Conservation (phyloP, 2,329 filamentous ascomycete genomes). For the Penicillium sp. region DNA sequence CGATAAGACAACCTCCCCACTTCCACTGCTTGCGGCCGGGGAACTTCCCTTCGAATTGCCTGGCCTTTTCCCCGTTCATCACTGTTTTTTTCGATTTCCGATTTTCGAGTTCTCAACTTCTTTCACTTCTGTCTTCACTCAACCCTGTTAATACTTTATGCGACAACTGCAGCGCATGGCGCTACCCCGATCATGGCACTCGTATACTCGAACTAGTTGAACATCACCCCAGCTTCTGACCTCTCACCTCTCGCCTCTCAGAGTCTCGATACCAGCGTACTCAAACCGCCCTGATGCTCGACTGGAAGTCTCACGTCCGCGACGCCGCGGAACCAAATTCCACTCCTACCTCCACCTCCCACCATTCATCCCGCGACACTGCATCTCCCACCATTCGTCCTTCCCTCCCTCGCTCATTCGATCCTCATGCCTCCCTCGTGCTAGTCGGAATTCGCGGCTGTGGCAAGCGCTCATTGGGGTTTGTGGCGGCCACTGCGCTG, state of each 20-base stretch:
- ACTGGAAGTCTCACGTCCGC: slow-evolving; percentile 13
- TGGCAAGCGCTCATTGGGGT: slow-evolving; percentile 49
- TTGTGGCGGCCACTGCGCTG: slow-evolving; percentile 48
- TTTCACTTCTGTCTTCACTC: too few species aligned
- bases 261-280: neutral
- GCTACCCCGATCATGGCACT: slow-evolving; percentile 12
- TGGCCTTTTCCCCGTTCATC: too few species aligned
- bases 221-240: neutral
- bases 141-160: slow-evolving; percentile 2
- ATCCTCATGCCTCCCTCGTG: slow-evolving; percentile 46
- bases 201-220: slow-evolving; percentile 4
- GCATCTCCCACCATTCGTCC: slow-evolving; percentile 21
- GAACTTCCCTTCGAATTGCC: slow-evolving; percentile 3
- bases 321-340: slow-evolving; percentile 8
- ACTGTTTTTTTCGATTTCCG: too few species aligned
- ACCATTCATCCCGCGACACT: slow-evolving; percentile 1
- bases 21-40: slow-evolving; percentile 9
- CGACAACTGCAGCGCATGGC: slow-evolving; percentile 1
- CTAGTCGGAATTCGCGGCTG: slow-evolving; percentile 50
- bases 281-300: slow-evolving; percentile 11
- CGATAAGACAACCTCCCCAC: slow-evolving; percentile 12
- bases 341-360: neutral
- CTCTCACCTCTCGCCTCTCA: neutral
- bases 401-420: slow-evolving; percentile 32
- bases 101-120: neutral